These are phyloP conservation scores for Monilinia polystroma DNA, from an alignment of 2,329 filamentous ascomycete genomes.

Conservation along the genomic window DNA sequence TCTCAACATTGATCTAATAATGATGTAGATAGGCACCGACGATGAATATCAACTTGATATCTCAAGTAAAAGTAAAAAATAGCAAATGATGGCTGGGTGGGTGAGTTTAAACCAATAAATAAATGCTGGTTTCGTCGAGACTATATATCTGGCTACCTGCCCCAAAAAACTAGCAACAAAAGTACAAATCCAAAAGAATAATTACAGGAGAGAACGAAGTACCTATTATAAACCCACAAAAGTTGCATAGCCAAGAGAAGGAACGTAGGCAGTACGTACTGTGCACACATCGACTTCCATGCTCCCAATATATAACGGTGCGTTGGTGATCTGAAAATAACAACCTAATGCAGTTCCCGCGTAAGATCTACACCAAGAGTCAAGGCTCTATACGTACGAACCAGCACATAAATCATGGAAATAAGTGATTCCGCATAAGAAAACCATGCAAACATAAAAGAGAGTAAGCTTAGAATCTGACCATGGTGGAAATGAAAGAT, in stretches of 20 bases:
- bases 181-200: too few relatives aligned
- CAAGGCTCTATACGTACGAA: not conserved
- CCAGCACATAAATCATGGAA: too few relatives aligned
- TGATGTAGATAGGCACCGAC: not conserved
- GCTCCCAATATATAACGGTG: not conserved
- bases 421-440: not conserved
- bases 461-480: not conserved
- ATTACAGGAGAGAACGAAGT: not conserved
- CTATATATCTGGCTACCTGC: not conserved
- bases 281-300: not conserved
- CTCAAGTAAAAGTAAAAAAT: not conserved
- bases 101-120: not conserved
- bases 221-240: not conserved
- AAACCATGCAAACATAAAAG: not conserved
- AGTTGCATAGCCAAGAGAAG: not conserved
- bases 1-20: not conserved
- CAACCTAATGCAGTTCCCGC: not conserved
- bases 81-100: too few relatives aligned
- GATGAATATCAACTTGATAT: not conserved
- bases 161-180: not conserved
- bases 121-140: not conserved
- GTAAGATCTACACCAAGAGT: not conserved
- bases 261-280: not conserved
- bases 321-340: not conserved
- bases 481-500: not conserved